Evolutionary conservation across 768 basidiomycete species (phyloP), one percentile per base, ranked within the genome.

Genomic region (Trametes sanguinea): DNA sequence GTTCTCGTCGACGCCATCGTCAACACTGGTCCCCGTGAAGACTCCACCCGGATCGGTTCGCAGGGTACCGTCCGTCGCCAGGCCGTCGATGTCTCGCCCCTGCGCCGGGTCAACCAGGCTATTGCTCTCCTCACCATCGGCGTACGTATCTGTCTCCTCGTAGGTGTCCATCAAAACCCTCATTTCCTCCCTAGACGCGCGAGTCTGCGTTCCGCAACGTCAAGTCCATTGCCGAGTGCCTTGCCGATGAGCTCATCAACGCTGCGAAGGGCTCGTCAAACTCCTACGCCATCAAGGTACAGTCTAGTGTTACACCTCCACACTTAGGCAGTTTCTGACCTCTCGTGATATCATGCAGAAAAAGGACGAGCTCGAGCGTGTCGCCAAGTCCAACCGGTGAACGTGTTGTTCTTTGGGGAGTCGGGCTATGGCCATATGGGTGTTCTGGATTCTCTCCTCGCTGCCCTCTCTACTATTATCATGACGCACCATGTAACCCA

Each of bases 181-280:
- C 22, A 8, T 13, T 43, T 35, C 55, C 59, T 43, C 35, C 55
- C 60, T 68, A 97, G 94, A 97, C 96, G 66, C 97, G 97, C 74
- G 97, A 99, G 80, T 98, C 96, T 48, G 95, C 97, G 55, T 99
- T 99, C 94, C 94, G 97, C 79, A 99, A 99, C 81, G 93, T 98
- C 72, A 99, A 99, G 80, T 97, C 95, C 63, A 90, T 99, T 71
- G 95, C 97, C 63, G 96, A 98, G 81, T 98, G 96, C 80, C 85
- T 98, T 55, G 96, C 97, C 63, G 97, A 98, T 76, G 97, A 99
- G 78, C 90, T 98, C 73, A 98, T 98, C 85, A 99, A 99, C 77
- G 97, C 97, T 56, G 97, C 96, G 67, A 98, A 99, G 83, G 97
- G 97, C 67, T 98, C 97, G 52, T 98, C 95, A 73, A 99, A 99